Evolutionary conservation across 148 eudicot species (phyloP), one percentile per base, ranked within the genome.

Genomic region (Rheum nobile): DNA sequence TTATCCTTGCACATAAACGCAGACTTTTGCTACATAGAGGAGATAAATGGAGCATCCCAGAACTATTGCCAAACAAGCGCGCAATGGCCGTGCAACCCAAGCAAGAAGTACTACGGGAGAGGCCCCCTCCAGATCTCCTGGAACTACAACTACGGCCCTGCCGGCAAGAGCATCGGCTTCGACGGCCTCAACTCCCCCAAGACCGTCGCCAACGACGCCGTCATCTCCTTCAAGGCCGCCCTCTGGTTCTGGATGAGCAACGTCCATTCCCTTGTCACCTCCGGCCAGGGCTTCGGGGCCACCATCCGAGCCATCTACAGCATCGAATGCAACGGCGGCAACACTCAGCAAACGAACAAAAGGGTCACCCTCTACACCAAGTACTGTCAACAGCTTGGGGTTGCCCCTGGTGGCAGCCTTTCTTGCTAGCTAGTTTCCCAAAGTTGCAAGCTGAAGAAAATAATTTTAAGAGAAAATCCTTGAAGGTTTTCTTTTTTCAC

Each of bases 21-120:
- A 88, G 91, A 75, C 46, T 85, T 85, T 77, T 88, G 91, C 83
- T 72, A 77, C 73, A 82, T 82, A 76, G 83, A 88, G 26, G 91
- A 88, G 73, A 79, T 80, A 1, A 71, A 78, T 57, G 87, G 87
- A 39, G 78, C 86, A 5, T 63, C 87, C 26, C 50, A 72, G 13
- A 78, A 79, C 82, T 88, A 88, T 14, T 88, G 91, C 55, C 77
- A 85, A 12, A 1, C 71, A 39, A 75, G 37, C 77, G 80, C 75
- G 52, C 22, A 82, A 41, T 85, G 74, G 75, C 84, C 76, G 1
- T 76, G 84, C 80, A 79, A 81, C 13, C 75, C 83, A 2, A 55
- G 55, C 67, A 77, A 77, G 54, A 4, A 35, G 4, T 85, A 85
- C 83, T 80, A 63, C 41, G 85, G 85, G 0, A 46, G 85, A 6